Base-by-base conservation (phyloP, 305 asterid species). In the Fraxinus floribunda region DNA sequence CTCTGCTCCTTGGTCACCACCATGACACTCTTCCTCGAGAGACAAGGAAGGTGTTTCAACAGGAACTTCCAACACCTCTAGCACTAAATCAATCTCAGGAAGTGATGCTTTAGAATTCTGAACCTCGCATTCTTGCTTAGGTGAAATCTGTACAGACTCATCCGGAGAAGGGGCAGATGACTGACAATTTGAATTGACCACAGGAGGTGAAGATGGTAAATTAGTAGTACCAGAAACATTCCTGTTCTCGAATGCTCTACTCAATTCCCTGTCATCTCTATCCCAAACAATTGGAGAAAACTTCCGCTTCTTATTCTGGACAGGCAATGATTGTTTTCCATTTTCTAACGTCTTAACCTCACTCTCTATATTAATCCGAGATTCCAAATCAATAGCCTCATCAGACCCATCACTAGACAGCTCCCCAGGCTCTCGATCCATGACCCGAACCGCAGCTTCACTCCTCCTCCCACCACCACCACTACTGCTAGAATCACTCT, bases 281-380 rank as follows among this genome's bases (percentile, higher is more conserved):
- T 94, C 98, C 98, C 98, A 95, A 60, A 94, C 90, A 87, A 95
- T 91, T 29, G 99, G 98, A 0, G 97, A 91, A 85, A 90, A 95
- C 83, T 93, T 95, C 82, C 95, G 83, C 86, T 90, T 95, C 52
- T 89, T 93, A 80, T 76, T 86, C 85, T 62, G 85, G 57, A 81
- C 36, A 57, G 87, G 87, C 41, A 90, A 87, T 8, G 29, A 26
- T 57, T 18, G 88, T 38, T 71, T 55, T 82, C 85, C 90, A 83
- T 86, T 88, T 72, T 86, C 90, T 15, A 73, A 16, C 83, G 24
- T 85, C 84, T 79, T 89, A 79, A 60, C 77, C 77, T 88, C 89
- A 62, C 78, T 64, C 73, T 83, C 91, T 55, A 80, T 79, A 49
- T 46, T 86, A 76, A 78, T 81, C 39, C 41, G 86, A 49, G 81